Base-by-base conservation (phyloP, 208 protist species). In the Kentomonas sorsogonicus region DNA sequence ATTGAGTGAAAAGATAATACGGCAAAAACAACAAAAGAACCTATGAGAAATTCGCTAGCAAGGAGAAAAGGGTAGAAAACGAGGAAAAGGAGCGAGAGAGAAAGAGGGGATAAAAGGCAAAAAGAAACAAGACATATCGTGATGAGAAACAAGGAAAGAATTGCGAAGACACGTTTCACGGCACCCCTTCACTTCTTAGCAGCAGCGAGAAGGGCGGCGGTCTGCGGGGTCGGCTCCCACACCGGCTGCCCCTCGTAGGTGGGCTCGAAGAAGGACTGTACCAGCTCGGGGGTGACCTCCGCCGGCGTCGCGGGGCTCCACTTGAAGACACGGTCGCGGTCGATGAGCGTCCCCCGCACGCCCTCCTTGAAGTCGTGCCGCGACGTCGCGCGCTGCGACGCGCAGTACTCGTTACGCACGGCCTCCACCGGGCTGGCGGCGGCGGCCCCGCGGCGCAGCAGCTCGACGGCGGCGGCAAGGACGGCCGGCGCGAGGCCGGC, bases 241-340 rank as follows among this genome's bases (percentile, higher is more conserved):
- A 60, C 53, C 15, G 50, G 39, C 53, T 72, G 63, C 13, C 77
- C 31, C 1, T 65, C 26, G 0, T 26, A 43, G 10, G 69, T 57
- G 18, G 74, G 78, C 40, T 56, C 30, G 26, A 80, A 76, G 27
- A 72, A 76, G 9, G 54, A 52, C 11, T 61, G 47, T 15, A 80
- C 54, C 22, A 50, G 47, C 47, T 59, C 65, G 26, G 39, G 38
- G 33, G 58, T 67, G 3, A 93, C 77, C 39, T 91, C 77, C 15
- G 55, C 48, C 15, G 91, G 29, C 0, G 39, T 81, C 20, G 34
- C 16, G n/a, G 72, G 84, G n/a, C 67, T 63, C 90, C 90, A 96
- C 46, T 83, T 70, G 1, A 85, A 85, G 41, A 77, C 66, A 39
- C 90, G 83, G 43, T 77, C 74, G 60, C 94, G 94, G 43, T 93